phyloP scores from a whole-genome alignment of 345 rosid species.

The Hibiscus trionum region DNA sequence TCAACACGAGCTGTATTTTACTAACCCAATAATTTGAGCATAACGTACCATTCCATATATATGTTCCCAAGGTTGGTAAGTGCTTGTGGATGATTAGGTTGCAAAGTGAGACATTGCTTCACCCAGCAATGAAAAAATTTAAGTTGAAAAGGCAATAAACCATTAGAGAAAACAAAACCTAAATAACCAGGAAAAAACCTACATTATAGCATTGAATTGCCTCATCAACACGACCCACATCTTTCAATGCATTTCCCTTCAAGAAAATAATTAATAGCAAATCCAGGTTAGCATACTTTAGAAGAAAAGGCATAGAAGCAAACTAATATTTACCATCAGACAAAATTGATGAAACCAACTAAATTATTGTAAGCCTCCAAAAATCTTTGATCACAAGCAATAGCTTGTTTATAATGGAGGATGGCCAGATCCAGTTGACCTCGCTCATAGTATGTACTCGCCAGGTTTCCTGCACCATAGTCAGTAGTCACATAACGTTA shows the following conservation, averaged over 20 bases:
- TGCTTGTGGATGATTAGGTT: slow-evolving; percentile 96
- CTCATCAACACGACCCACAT: slow-evolving; percentile 84
- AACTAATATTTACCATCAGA: neutral
- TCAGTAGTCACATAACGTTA: neutral
- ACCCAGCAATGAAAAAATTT: slow-evolving; percentile 20
- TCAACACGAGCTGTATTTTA: neutral
- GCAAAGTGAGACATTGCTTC: slow-evolving; percentile 90
- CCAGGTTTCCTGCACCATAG: slow-evolving; percentile 66
- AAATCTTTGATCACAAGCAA: slow-evolving; percentile 71
- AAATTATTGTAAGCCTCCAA: slow-evolving; percentile 96
- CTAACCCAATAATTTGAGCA: neutral
- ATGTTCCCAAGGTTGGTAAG: slow-evolving; percentile 95
- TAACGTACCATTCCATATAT: slow-evolving; percentile 88
- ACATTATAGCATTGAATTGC: slow-evolving; percentile 92
- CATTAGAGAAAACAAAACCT: neutral
- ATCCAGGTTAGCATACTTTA: neutral
- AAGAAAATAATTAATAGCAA: slow-evolving; percentile 12
- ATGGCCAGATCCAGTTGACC: slow-evolving; percentile 87
- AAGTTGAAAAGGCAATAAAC: slow-evolving; percentile 11
- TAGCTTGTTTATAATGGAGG: slow-evolving; percentile 78
- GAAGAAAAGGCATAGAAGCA: neutral
- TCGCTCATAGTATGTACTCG: slow-evolving; percentile 83
- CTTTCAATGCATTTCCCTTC: slow-evolving; percentile 97
- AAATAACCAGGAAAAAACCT: slow-evolving; percentile 14
- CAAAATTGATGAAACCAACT: slow-evolving; percentile 39